Base-by-base conservation (phyloP, 257 asterid genomes). In the Schizonepeta tenuifolia region DNA sequence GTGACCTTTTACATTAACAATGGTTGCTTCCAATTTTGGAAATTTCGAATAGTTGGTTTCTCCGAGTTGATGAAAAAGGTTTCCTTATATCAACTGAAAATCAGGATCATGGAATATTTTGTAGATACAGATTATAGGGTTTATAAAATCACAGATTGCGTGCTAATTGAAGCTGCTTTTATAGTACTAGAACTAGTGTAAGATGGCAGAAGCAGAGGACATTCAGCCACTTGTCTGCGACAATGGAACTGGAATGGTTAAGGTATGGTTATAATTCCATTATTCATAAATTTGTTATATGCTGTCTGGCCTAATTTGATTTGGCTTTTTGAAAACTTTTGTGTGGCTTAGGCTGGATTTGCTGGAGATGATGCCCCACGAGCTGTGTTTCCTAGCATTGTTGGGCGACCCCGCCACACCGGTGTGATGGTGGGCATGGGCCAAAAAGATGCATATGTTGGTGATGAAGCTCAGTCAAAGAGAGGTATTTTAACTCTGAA, bases 361-460 rank as follows among this genome's bases (percentile, higher is more conserved):
- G 97, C 97, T 61, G 97, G 97, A 76, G 97, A 91, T 81, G 97
- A 91, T 82, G 97, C 97, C 46, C 97, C 97, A 10, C 83, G 97
- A 75, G 97, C 97, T 49, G 97, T 91, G 31, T 91, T 91, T 71
- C 97, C 97, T 2, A 91, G 97, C 82, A 91, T 91, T 75, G 89
- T 91, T 67, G 97, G 97, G 10, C 90, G 97, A 8, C 97, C 96
- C 33, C 93, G 96, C 33, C 97, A 91, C 86, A 91, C 97, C 10
- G 97, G 96, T 67, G 97, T 91, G 87, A 91, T 89, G 97, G 97
- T 91, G 18, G 96, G 96, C 8, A 91, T 91, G 97, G 97, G 97
- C 69, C 97, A 91, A 64, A 91, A 91, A 43, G 97, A 91, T 77
- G 96, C 97, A 54, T 91, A 91, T 20, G 96, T 91, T 69, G 97